Evolutionary conservation across 202 grass and related monocot genomes (phyloP).

Genomic region (Brachypodium distachyon): DNA sequence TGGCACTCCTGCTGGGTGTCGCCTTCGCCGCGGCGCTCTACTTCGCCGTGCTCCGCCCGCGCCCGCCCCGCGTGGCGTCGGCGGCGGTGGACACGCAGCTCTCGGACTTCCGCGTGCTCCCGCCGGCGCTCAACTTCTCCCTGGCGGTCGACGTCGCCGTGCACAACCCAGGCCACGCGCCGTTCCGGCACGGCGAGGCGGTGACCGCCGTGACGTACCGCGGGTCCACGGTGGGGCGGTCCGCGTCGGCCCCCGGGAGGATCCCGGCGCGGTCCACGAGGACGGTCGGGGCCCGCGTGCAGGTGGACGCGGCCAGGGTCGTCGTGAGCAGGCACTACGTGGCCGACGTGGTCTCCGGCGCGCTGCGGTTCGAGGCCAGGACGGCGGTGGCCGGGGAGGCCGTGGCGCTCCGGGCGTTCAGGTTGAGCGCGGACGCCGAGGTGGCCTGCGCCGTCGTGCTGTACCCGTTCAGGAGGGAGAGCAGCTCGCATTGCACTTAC

Average conservation of each 20-base stretch:
- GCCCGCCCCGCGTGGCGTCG: conserved; percentile 7
- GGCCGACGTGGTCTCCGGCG: conserved; percentile 5
- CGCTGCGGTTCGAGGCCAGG: conserved; percentile 21
- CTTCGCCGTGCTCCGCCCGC: conserved; percentile 42
- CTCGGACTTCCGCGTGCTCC: not conserved
- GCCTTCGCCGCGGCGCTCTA: conserved; percentile 15
- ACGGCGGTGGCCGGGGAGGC: conserved; percentile 1
- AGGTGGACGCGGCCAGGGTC: conserved; percentile 24
- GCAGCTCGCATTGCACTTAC: conserved; percentile 16
- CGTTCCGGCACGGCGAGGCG: conserved; percentile 28
- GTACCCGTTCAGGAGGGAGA: conserved; percentile 9
- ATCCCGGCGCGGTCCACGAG: conserved; percentile 27
- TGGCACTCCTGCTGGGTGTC: conserved; percentile 1
- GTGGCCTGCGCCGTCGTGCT: conserved; percentile 20
- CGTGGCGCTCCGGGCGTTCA: conserved; percentile 16
- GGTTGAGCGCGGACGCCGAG: conserved; percentile 1
- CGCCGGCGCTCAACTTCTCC: conserved; percentile 36
- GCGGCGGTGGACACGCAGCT: conserved; percentile 2
- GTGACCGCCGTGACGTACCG: conserved; percentile 38
- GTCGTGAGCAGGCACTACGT: not conserved
- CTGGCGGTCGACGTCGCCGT: conserved; percentile 29
- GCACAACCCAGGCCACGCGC: conserved; percentile 45
- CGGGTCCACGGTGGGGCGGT: conserved; percentile 16
- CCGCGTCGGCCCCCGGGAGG: not conserved
- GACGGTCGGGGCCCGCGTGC: not conserved